These are phyloP conservation scores for Curvularia eragrostidis DNA, from an alignment of 2,329 filamentous ascomycete species.

Conservation along the genomic window DNA sequence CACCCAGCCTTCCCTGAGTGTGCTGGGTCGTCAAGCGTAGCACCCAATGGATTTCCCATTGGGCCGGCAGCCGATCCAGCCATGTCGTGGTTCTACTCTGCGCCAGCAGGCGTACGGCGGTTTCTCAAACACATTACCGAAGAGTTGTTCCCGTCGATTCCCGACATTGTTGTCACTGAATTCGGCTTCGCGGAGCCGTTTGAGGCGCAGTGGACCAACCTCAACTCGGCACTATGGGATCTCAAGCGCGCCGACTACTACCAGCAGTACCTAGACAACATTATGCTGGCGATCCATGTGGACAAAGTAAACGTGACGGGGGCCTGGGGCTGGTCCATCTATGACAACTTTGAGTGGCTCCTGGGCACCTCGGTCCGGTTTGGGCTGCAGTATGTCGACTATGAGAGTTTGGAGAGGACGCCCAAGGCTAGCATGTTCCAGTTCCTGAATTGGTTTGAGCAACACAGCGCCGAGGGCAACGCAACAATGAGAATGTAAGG, in stretches of 20 bases:
- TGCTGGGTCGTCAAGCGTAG: constrained; percentile 42
- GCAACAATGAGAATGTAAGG: constrained; percentile 34
- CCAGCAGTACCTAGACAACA: constrained; percentile 53
- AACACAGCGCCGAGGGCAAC: constrained; percentile 37
- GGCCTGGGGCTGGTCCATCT: constrained; percentile 52
- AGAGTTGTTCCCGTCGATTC: constrained; percentile 52
- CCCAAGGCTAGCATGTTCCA: constrained; percentile 55
- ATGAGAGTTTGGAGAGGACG: constrained; percentile 49
- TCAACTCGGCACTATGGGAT: constrained; percentile 50
- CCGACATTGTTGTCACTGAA: constrained; percentile 52
- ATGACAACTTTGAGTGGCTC: constrained; percentile 54
- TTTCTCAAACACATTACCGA: constrained; percentile 54
- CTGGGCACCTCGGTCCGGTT: constrained; percentile 49
- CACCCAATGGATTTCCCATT: constrained; percentile 54
- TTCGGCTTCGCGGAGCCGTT: constrained; percentile 55
- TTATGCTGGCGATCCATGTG: constrained; percentile 46
- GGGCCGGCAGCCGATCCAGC: constrained; percentile 54
- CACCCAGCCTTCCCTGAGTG: constrained; percentile 53
- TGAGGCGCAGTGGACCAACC: constrained; percentile 41
- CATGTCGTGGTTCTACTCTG: constrained; percentile 52
- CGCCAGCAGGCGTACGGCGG: constrained; percentile 50
- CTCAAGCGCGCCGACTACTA: constrained; percentile 52
- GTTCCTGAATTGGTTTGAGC: constrained; percentile 53
- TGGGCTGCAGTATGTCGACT: constrained; percentile 55
- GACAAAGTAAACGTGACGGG: constrained; percentile 54